A percentile compares a stretch with the other conserved stretches of the same genome.
Evolutionary conservation across 1,284 basidiomycete genomes (phyloP).

Genomic region (Phylloporus sp.): DNA sequence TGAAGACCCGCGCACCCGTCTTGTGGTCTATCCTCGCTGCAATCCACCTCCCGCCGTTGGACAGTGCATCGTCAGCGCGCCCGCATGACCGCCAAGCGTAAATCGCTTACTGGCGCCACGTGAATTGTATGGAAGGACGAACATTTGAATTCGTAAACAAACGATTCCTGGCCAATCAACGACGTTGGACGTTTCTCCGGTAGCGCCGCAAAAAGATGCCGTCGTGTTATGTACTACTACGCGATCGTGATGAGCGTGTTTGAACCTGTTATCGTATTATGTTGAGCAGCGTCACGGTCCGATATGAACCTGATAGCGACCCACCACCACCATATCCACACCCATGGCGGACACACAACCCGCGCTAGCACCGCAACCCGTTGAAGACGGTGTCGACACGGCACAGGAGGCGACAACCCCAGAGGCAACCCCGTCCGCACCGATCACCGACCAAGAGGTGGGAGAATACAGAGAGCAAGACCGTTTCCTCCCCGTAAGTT

Average conservation of each 20-base stretch:
- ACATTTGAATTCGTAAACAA: slow-evolving; percentile 21
- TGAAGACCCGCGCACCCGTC: too few relatives aligned
- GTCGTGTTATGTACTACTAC: too few relatives aligned
- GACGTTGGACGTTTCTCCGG: slow-evolving; percentile 12
- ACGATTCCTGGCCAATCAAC: slow-evolving; percentile 24
- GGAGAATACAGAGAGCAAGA: slow-evolving; percentile 93
- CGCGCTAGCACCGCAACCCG: slow-evolving; percentile 55
- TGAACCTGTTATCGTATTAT: too few relatives aligned
- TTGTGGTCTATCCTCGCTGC: too few relatives aligned
- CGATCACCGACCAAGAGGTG: slow-evolving; percentile 89
- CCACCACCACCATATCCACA: neutral
- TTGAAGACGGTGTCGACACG: slow-evolving; percentile 49
- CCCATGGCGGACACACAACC: slow-evolving; percentile 60
- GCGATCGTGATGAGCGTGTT: too few relatives aligned
- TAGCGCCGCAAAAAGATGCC: slow-evolving; percentile 23
- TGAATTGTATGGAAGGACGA: too few relatives aligned
- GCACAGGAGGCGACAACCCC: slow-evolving; percentile 42
- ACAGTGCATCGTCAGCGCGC: too few relatives aligned
- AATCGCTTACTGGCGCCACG: too few relatives aligned
- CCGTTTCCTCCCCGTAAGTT: slow-evolving; percentile 79
- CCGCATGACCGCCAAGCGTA: too few relatives aligned
- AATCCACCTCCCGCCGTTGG: too few relatives aligned
- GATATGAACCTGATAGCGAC: neutral
- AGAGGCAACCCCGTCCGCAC: slow-evolving; percentile 59
- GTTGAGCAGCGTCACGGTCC: too few relatives aligned